phyloP scores from a whole-genome alignment of 176 grass and related monocot species.

The Canna indica region DNA sequence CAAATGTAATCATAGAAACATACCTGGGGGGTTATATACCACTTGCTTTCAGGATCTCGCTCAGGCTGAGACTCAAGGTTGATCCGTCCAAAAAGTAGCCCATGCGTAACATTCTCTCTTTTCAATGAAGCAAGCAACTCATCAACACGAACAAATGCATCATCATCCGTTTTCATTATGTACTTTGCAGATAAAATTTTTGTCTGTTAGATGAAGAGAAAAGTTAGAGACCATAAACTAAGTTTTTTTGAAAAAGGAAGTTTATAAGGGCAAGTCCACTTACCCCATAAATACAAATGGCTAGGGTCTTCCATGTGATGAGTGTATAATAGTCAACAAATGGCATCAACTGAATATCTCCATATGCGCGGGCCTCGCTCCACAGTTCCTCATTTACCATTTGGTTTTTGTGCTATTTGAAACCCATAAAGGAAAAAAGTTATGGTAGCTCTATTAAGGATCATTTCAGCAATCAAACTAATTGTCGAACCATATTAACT shows the following conservation, averaged over 20 bases:
- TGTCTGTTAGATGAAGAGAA: constrained; percentile 30
- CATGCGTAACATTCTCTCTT: constrained; percentile 43
- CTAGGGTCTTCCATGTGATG: constrained; percentile 96
- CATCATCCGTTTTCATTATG: constrained; percentile 99
- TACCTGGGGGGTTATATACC: constrained; percentile 92
- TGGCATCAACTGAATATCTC: constrained; percentile 95
- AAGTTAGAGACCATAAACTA: neutral
- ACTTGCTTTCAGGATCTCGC: constrained; percentile 85
- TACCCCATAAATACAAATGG: constrained; percentile 99
- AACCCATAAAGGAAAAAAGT: neutral
- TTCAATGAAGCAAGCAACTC: constrained; percentile 60
- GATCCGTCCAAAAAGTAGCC: constrained; percentile 68
- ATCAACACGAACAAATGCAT: constrained; percentile 92
- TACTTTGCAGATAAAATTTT: constrained; percentile 69
- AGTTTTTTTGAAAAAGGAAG: neutral
- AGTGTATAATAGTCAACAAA: constrained; percentile 97
- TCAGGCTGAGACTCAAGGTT: constrained; percentile 80
- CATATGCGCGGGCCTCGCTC: constrained; percentile 87
- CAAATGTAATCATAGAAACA: neutral
- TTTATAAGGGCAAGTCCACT: neutral
- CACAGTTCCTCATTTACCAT: constrained; percentile 93
- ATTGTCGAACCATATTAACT: too few relatives aligned
- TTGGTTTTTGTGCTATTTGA: constrained; percentile 77
- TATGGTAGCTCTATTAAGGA: too few relatives aligned
- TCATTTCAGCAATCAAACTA: too few relatives aligned